phyloP scores from a whole-genome alignment of 768 basidiomycete species.

The Pleurotus sapidus region DNA sequence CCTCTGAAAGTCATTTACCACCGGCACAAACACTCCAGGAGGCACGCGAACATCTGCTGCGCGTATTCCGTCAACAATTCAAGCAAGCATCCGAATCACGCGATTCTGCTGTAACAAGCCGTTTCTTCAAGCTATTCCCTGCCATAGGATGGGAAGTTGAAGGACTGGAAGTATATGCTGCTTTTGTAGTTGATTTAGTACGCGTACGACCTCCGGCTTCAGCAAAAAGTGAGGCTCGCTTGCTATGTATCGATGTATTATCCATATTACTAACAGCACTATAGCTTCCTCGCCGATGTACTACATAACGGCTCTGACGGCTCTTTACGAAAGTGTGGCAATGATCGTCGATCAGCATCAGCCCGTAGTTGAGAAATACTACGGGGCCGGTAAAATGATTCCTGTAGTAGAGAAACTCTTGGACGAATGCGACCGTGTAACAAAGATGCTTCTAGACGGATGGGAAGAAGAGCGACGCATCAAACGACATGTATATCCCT shows the following conservation, averaged over 20 bases:
- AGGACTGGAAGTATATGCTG: slow-evolving; percentile 88
- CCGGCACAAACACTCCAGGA: slow-evolving; percentile 80
- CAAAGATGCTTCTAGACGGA: slow-evolving; percentile 66
- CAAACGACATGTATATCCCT: slow-evolving; percentile 62
- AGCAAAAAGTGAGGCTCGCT: slow-evolving; percentile 65
- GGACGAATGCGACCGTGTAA: slow-evolving; percentile 85
- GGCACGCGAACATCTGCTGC: slow-evolving; percentile 71
- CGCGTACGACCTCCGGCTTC: slow-evolving; percentile 73
- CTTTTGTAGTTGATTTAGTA: slow-evolving; percentile 90
- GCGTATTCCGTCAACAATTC: slow-evolving; percentile 79
- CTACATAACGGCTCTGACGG: slow-evolving; percentile 86
- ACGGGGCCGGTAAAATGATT: slow-evolving; percentile 85
- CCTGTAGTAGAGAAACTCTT: slow-evolving; percentile 72
- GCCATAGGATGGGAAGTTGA: slow-evolving; percentile 91
- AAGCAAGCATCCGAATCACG: slow-evolving; percentile 74
- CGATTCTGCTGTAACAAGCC: slow-evolving; percentile 83
- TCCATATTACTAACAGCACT: slow-evolving; percentile 10
- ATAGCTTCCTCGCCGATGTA: slow-evolving; percentile 90
- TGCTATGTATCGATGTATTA: not conserved
- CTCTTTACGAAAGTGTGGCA: slow-evolving; percentile 92
- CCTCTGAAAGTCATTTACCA: slow-evolving; percentile 81
- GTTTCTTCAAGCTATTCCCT: slow-evolving; percentile 97
- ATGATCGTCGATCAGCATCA: slow-evolving; percentile 98
- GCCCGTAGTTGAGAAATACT: slow-evolving; percentile 97
- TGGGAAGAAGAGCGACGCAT: slow-evolving; percentile 93